Base-by-base conservation (phyloP, 257 asterid genomes). In the Buddleja alternifolia region DNA sequence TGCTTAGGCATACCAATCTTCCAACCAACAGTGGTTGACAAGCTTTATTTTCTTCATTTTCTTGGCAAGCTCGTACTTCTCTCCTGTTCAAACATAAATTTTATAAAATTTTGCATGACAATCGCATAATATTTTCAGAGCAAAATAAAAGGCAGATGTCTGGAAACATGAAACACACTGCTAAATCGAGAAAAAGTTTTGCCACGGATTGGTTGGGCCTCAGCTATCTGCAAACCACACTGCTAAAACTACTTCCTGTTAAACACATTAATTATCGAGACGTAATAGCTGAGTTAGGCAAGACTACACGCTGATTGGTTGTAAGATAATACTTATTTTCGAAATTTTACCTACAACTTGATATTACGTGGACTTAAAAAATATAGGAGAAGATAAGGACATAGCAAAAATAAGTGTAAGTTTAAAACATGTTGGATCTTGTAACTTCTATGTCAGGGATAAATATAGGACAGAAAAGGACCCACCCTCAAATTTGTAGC, bases 401-500 rank as follows among this genome's bases (percentile, higher is more conserved):
- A 55, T 21, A 40, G 23, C 60, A 29, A 44, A 7, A 42, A 52
- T 47, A 17, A 24, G 39, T 52, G 16, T 53, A 48, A 24, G 48
- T 29, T 37, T 19, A 59, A 60, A 58, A 36, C 9, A 46, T 19
- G 66, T 57, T 44, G 37, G 59, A 75, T 17, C 16, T 12, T 7
- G 51, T 53, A 57, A 23, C 46, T 41, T 2, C 34, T 45, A 7
- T 24, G 6, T 4, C 54, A 54, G 8, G 71, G 60, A 57, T n/a
- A 39, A 72, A 10, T 55, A 29, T 14, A 5, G 5, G 46, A 63
- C 10, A 55, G 58, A 48, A 40, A 40, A 52, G 37, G 55, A 75
- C 88, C 19, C 57, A 94, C 99, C 99, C 75, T 90, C 95, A 74
- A 88, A 89, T 74, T 94, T 89, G 91, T 87, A 94, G 90, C 99